Evolutionary conservation across 768 basidiomycete genomes (phyloP).

Genomic region (Clathrus columnatus): DNA sequence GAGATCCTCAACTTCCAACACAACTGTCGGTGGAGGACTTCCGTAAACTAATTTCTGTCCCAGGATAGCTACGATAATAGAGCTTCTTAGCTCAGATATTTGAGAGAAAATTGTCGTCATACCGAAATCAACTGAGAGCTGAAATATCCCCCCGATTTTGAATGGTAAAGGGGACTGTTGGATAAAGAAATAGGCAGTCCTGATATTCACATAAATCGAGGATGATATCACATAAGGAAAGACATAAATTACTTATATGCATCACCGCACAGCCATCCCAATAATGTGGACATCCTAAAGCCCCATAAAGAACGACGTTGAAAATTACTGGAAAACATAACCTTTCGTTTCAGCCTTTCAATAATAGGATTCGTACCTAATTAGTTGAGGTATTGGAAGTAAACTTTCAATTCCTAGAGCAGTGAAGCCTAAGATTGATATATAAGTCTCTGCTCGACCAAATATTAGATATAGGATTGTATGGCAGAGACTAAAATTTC

Average conservation of each 20-base stretch:
- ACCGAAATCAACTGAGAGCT: slow-evolving; percentile 73
- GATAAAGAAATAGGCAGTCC: slow-evolving; percentile 73
- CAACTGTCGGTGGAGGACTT: slow-evolving; percentile 47
- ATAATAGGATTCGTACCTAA: slow-evolving; percentile 41
- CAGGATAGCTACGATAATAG: slow-evolving; percentile 47
- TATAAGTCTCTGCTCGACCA: slow-evolving; percentile 49
- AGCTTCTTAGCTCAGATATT: slow-evolving; percentile 13
- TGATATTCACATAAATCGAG: slow-evolving; percentile 28
- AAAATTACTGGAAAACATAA: slow-evolving; percentile 49
- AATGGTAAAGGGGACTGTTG: slow-evolving; percentile 70
- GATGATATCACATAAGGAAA: slow-evolving; percentile 11
- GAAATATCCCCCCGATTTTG: slow-evolving; percentile 76
- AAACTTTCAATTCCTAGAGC: slow-evolving; percentile 80
- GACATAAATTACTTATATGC: slow-evolving; percentile 60
- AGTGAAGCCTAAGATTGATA: slow-evolving; percentile 61
- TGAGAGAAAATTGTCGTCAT: slow-evolving; percentile 18
- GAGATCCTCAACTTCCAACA: slow-evolving; percentile 47
- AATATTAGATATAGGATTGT: slow-evolving; percentile 72
- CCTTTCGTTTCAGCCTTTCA: slow-evolving; percentile 1
- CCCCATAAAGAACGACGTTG: slow-evolving; percentile 74
- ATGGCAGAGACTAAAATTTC: slow-evolving; percentile 42
- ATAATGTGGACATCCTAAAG: slow-evolving; percentile 71
- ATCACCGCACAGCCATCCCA: slow-evolving; percentile 82
- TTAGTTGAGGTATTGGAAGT: slow-evolving; percentile 75
- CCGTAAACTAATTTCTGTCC: slow-evolving; percentile 71